Conservation (phyloP, 2,329 filamentous ascomycete species). For the Penicillium sp. region DNA sequence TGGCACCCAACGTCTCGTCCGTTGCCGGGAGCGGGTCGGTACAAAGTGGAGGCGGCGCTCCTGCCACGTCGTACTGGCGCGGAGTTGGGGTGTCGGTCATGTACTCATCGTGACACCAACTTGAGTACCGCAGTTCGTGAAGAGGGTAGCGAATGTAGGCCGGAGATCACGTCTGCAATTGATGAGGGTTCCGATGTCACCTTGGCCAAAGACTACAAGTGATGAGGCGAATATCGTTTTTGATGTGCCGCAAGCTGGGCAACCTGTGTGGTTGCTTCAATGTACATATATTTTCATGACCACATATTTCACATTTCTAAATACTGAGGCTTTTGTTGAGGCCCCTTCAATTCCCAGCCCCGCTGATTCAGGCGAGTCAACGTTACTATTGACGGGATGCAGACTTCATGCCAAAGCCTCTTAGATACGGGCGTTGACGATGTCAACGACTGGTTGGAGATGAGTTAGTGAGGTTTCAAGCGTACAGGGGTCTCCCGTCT, state of each 20-base stretch:
- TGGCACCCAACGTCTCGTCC: conserved; percentile 21
- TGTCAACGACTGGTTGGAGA: conserved; percentile 52
- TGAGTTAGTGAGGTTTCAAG: conserved; percentile 9
- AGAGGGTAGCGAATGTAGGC: too few species aligned
- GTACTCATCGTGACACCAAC: conserved; percentile 32
- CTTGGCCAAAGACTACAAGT: too few species aligned
- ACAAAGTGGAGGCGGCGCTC: conserved; percentile 22
- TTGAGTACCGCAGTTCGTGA: too few species aligned
- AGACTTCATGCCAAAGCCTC: conserved; percentile 8
- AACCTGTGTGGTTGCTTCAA: conserved; percentile 13
- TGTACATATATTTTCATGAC: conserved; percentile 25
- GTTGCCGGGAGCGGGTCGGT: conserved; percentile 20
- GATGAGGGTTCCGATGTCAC: too few species aligned
- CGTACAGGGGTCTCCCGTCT: background rate
- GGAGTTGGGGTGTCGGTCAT: conserved; percentile 39
- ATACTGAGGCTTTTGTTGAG: conserved; percentile 11
- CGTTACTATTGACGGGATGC: conserved; percentile 11
- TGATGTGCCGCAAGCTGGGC: conserved; percentile 10
- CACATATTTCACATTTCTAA: conserved; percentile 20
- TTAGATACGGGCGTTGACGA: conserved; percentile 58
- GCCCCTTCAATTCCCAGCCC: conserved; percentile 3
- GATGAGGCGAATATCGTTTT: background rate
- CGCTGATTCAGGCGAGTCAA: conserved; percentile 2
- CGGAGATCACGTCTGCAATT: too few species aligned
- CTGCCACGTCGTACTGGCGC: conserved; percentile 34